Percentiles rank a stretch among this genome's conserved stretches.
phyloP scores from a whole-genome alignment of 805 yeast species.

The Ogataea corticis region DNA sequence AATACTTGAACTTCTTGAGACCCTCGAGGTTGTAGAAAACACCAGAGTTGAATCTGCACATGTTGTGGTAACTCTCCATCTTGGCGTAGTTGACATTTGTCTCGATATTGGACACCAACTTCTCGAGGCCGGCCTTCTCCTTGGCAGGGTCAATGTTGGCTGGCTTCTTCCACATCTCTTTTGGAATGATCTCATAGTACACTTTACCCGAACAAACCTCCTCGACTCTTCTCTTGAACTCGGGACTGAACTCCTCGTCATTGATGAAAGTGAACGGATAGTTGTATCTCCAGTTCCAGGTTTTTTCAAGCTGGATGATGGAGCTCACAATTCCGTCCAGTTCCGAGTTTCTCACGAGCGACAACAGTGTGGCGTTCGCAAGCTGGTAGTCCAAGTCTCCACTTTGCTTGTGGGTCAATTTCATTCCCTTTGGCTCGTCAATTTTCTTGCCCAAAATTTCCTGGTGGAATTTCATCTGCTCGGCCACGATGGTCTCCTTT shows the following conservation, averaged over 20 bases:
- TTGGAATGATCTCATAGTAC: constrained; percentile 33
- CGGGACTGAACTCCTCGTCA: constrained; percentile 61
- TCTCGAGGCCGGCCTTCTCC: constrained; percentile 22
- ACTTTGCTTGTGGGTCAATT: constrained; percentile 24
- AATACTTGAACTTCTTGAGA: constrained; percentile 71
- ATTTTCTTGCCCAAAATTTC: constrained; percentile 38
- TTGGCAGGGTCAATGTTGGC: constrained; percentile 45
- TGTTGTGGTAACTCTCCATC: constrained; percentile 75
- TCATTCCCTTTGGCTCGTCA: constrained; percentile 46
- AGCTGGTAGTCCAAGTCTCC: constrained; percentile 21
- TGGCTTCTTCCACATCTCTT: constrained; percentile 64
- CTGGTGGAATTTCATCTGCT: constrained; percentile 41
- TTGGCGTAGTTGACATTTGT: constrained; percentile 69
- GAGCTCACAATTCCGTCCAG: constrained; percentile 47
- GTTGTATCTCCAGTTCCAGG: constrained; percentile 63
- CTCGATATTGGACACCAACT: constrained; percentile 32
- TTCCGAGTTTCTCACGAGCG: constrained; percentile 71
- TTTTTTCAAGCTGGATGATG: constrained; percentile 57
- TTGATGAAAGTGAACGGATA: constrained; percentile 79
- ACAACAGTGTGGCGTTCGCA: constrained; percentile 71
- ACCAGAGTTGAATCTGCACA: constrained; percentile 89
- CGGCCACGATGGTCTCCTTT: constrained; percentile 33
- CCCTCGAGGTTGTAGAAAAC: constrained; percentile 75
- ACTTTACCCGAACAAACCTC: constrained; percentile 35
- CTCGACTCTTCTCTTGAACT: constrained; percentile 50